Evolutionary conservation across 345 rosid species (phyloP), one percentile per base, ranked within the genome.

Genomic region (Lepidium sativum): DNA sequence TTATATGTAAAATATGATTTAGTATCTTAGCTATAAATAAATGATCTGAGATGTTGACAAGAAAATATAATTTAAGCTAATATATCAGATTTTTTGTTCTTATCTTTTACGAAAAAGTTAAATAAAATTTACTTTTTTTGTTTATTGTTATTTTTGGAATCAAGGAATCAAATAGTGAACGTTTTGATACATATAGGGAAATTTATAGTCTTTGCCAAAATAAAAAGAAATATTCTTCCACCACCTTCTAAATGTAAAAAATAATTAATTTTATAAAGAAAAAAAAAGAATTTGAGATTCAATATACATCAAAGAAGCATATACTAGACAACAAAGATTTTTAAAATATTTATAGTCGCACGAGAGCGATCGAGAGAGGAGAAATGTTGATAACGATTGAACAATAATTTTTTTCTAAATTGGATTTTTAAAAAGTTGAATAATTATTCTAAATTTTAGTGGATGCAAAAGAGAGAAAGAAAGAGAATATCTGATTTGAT

Each of bases 381-480:
- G 23, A 51, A 14, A 41, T 0, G n/a, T 34, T 47, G 47, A 27
- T 18, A 29, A 56, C 50, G 65, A 63, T 29, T 63, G 64, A 54
- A 39, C 65, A 48, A 54, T 47, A 29, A 13, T 12, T 4, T 9
- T 54, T 51, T 55, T 20, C 17, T 20, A 39, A 47, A 20, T 63
- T 37, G 6, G 65, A 55, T 38, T 55, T 16, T 47, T 1, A 8
- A 20, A 71, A 72, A 58, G 47, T 32, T 57, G 49, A 50, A 18
- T 56, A 65, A 23, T 8, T 65, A 52, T 72, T 72, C 71, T 58
- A 65, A 50, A 34, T 9, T 72, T 71, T 50, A 65, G 76, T 72
- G 71, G 77, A 66, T 43, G 67, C 34, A 60, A 66, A 60, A 59
- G 43, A 59, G 62, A 59, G 51, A 66, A 52, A 59, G 67, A 65